Evolutionary conservation across 306 rosid genomes (phyloP), one percentile per base, ranked within the genome.

Genomic region (Trifolium subterraneum): DNA sequence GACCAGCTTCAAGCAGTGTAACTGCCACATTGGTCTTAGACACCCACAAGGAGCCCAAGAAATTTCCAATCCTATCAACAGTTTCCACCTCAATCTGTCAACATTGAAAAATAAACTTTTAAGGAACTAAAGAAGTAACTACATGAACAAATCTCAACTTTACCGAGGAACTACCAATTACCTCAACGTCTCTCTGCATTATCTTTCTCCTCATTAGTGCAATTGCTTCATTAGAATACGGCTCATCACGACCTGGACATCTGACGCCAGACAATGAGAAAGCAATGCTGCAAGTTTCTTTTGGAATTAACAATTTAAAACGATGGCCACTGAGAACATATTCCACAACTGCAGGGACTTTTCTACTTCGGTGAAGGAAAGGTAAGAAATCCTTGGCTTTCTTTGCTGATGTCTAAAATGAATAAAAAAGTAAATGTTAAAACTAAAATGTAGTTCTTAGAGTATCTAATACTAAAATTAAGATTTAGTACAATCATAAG

Each of bases 121-220:
- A 7, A 36, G 39, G 9, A 33, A 36, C 7, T 7, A 36, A 36
- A 36, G 2, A 36, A 36, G 10, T 36, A 8, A 36, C 39, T 36
- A 36, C 10, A 8, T 7, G 10, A 75, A 75, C 22, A 27, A 67
- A 76, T 35, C 64, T 41, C 3, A 31, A 76, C 41, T 65, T 70
- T 36, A 18, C 11, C 64, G 78, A 70, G 76, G 62, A 79, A 39
- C 22, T 68, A 29, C 39, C 8, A 76, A 72, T 50, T 73, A 90
- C 99, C 93, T 94, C 98, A 19, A 94, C 99, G 73, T 94, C 99
- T 87, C 97, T 87, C 85, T 94, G 99, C 97, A 94, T 92, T 79
- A 92, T 94, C 84, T 85, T 94, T 74, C 98, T 85, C 83, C 99
- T 90, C 99, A 92, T 94, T 61, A 92, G 67, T 18, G 99, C 86